Conservation (phyloP, 805 yeast genomes). For the Spathaspora girioi region DNA sequence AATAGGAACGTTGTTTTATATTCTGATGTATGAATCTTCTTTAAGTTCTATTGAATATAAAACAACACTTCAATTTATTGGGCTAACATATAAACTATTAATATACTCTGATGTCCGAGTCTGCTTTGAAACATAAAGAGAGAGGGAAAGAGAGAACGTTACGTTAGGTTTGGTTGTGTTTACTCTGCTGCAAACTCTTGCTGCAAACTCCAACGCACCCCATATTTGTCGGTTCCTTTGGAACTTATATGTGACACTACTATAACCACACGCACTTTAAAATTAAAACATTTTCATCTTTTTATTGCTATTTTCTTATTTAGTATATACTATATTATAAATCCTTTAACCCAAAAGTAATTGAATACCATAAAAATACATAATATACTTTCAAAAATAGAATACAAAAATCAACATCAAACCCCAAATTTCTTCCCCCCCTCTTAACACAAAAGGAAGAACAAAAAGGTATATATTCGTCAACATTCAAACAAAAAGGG, state of each 20-base stretch:
- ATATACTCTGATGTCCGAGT: too few species aligned
- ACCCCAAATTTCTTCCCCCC: background rate
- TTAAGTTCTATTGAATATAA: too few species aligned
- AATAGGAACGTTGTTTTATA: too few species aligned
- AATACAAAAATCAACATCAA: background rate
- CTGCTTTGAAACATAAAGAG: too few species aligned
- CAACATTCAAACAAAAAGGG: background rate
- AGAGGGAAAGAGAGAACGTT: too few species aligned
- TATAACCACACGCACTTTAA: background rate
- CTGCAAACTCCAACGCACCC: too few species aligned
- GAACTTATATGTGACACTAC: background rate
- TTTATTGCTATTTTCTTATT: conserved; percentile 13
- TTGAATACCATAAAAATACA: conserved; percentile 11
- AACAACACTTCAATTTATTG: too few species aligned
- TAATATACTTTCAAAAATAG: conserved; percentile 13
- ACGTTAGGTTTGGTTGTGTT: too few species aligned
- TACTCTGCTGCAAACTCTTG: too few species aligned
- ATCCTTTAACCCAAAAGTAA: conserved; percentile 19
- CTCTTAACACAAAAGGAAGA: background rate
- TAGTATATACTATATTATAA: conserved; percentile 15
- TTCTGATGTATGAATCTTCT: too few species aligned
- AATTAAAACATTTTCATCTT: conserved; percentile 12
- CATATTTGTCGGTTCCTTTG: too few species aligned
- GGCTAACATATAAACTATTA: too few species aligned
- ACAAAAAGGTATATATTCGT: conserved; percentile 1